phyloP scores from a whole-genome alignment of 1,284 basidiomycete species.

The Cryptococcus depauperatus region DNA sequence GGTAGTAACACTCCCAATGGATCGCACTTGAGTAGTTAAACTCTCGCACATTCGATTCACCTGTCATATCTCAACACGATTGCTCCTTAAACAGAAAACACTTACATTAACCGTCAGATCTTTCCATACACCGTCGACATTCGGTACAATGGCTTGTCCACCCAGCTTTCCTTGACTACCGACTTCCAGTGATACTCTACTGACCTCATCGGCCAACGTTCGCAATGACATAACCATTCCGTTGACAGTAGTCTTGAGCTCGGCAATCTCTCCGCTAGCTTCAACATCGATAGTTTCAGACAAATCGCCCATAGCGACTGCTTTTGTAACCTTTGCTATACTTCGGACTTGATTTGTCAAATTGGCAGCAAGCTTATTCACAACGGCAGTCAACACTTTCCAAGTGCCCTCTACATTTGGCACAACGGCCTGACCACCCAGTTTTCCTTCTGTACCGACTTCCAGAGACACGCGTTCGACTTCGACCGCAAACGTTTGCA shows the following conservation, averaged over 20 bases:
- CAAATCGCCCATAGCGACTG: constrained; percentile 90
- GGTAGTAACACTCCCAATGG: constrained; percentile 84
- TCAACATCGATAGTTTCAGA: constrained; percentile 95
- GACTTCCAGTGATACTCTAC: constrained; percentile 88
- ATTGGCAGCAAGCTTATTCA: constrained; percentile 89
- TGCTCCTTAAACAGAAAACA: constrained; percentile 10
- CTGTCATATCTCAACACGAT: constrained; percentile 40
- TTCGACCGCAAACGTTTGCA: constrained; percentile 50
- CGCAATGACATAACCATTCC: constrained; percentile 90
- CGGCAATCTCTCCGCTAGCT: constrained; percentile 90
- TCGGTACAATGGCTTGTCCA: constrained; percentile 78
- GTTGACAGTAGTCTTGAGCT: constrained; percentile 96
- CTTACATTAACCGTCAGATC: constrained; percentile 79
- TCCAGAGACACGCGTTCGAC: constrained; percentile 60
- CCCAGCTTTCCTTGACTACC: constrained; percentile 84
- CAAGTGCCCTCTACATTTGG: constrained; percentile 90
- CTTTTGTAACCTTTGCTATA: constrained; percentile 95
- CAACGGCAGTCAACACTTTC: constrained; percentile 79
- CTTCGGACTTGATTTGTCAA: constrained; percentile 89
- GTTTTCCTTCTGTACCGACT: constrained; percentile 87
- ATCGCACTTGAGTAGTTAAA: constrained; percentile 88
- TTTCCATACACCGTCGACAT: constrained; percentile 92
- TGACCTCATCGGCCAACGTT: constrained; percentile 88
- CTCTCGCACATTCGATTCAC: constrained; percentile 90
- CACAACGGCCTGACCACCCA: constrained; percentile 86